Base-by-base conservation (phyloP, 352 stramenopile species). In the Phytopythium delawarense region DNA sequence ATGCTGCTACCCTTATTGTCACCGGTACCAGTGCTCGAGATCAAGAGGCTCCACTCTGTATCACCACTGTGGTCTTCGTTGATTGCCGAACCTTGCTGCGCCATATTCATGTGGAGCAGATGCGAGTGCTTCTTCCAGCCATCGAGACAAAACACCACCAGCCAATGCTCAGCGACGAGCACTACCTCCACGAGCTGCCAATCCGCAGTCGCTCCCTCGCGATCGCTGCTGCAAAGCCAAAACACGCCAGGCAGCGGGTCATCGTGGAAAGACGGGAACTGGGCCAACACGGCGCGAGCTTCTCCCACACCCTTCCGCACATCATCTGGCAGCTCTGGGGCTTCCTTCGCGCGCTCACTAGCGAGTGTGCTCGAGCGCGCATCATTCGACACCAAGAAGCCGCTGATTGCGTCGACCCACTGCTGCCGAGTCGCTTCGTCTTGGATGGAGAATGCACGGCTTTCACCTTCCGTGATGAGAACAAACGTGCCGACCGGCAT, bases 161-260 rank as follows among this genome's bases (percentile, higher is more conserved):
- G 58, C 65, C 62, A 81, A 25, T 34, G 61, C 40, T 54, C 67
- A 49, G 71, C 72, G 1, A 73, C 69, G 1, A 59, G n/a, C 6
- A 76, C 72, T 40, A 86, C 59, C 56, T 86, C 76, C 21, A 79
- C 76, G 30, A 77, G 51, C 56, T 67, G 54, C 74, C 74, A 83
- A n/a, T 62, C n/a, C 34, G 25, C 13, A 23, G 61, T 55, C 23
- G 21, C 57, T 42, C 21, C n/a, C 28, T 65, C 34, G 30, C 30
- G 16, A 45, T 21, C 57, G 52, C 35, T 40, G 20, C 25, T 40
- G 7, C 61, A 54, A 45, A 75, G 59, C 76, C 76, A 86, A 35
- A 86, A 86, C 23, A 86, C 30, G 7, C 76, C 72, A 40, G 76
- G 72, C 44, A 86, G 61, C 25, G 70, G 64, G 44, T 86, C 76